Evolutionary conservation across 148 eudicot species (phyloP).

Genomic region (Cornus controversa): DNA sequence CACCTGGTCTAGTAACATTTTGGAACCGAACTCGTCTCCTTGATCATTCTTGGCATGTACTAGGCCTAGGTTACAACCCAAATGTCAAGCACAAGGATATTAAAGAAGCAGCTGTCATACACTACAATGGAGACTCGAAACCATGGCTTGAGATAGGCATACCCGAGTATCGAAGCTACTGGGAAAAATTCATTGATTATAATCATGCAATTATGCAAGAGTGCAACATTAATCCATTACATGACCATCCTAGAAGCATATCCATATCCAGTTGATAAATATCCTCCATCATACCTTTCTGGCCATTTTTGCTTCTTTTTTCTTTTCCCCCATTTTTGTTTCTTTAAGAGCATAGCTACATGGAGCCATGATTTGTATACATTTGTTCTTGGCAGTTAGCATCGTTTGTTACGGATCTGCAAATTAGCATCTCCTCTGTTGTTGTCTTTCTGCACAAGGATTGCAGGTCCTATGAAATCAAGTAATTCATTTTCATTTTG

Average conservation of each 20-base stretch:
- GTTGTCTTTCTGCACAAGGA: no score
- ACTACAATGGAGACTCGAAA: constrained; percentile 87
- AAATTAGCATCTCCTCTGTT: no score
- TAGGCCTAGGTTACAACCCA: constrained; percentile 84
- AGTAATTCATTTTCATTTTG: not conserved
- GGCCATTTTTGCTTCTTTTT: no score
- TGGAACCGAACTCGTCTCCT: constrained; percentile 58
- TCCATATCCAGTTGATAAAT: not conserved
- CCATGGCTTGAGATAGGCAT: constrained; percentile 93
- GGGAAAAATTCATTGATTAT: constrained; percentile 67
- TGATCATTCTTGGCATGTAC: constrained; percentile 77
- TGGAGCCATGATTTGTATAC: not conserved
- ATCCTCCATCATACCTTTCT: not conserved
- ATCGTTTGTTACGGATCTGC: no score
- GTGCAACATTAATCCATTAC: constrained; percentile 72
- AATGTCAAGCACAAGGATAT: constrained; percentile 64
- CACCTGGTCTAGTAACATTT: constrained; percentile 82
- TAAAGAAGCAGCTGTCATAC: constrained; percentile 67
- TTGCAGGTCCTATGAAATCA: no score
- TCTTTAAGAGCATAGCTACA: not conserved
- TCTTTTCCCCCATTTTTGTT: not conserved
- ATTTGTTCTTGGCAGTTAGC: not conserved
- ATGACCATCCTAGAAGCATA: not conserved
- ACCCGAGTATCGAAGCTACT: constrained; percentile 61
- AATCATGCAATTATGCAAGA: constrained; percentile 62